phyloP scores from a whole-genome alignment of 345 rosid genomes.

The Syzygium aqueum region DNA sequence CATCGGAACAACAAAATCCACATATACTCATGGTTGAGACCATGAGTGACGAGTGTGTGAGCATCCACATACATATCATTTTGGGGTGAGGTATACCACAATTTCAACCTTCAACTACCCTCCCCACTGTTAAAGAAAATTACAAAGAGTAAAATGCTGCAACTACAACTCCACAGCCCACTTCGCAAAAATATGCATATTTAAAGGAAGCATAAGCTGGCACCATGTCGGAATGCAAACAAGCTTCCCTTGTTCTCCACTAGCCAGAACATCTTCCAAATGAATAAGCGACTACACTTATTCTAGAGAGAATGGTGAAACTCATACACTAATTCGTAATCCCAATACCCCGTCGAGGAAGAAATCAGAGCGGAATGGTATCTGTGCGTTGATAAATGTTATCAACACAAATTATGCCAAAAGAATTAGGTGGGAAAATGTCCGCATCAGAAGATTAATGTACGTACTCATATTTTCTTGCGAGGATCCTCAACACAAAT shows the following conservation, averaged over 20 bases:
- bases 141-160: background rate
- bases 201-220: background rate
- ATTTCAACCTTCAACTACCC: background rate
- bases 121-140: background rate
- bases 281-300: background rate
- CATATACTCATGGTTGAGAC: background rate
- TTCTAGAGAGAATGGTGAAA: background rate
- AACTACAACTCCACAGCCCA: background rate
- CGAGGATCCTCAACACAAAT: constrained; percentile 84
- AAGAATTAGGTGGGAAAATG: background rate
- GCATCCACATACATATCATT: background rate
- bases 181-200: background rate
- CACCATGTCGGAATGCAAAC: background rate
- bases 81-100: background rate
- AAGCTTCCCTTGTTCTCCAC: background rate
- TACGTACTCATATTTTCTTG: constrained; percentile 94
- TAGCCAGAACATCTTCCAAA: background rate
- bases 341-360: constrained; percentile 1
- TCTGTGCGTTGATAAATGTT: background rate
- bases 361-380: background rate
- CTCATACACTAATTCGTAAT: constrained; percentile 1
- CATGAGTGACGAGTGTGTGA: background rate
- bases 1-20: background rate
- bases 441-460: background rate
- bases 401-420: background rate